Conservation (phyloP, 1,139 yeast genomes). For the Arxiozyma telluris region DNA sequence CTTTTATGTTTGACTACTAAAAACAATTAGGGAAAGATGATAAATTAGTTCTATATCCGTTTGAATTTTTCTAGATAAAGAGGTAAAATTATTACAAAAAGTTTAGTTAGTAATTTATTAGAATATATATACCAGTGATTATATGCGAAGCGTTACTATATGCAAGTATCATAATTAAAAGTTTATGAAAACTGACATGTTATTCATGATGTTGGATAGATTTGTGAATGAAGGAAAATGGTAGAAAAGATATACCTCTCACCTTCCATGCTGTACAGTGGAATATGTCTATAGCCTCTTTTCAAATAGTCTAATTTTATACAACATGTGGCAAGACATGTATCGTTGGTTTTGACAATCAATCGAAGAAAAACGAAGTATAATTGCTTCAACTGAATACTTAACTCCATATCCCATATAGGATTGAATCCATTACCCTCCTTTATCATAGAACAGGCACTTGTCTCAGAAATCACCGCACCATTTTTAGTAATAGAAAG, state of each 20-base stretch:
- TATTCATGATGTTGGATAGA: background rate
- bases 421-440: conserved; percentile 76
- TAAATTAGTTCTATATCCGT: too few species aligned
- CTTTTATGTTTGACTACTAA: too few species aligned
- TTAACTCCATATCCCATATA: conserved; percentile 54
- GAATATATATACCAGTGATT: background rate
- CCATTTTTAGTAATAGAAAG: conserved; percentile 30
- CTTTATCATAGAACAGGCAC: conserved; percentile 22
- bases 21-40: background rate
- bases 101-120: too few species aligned
- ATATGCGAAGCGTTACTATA: background rate
- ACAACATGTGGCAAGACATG: conserved; percentile 50
- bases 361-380: conserved; percentile 47
- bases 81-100: too few species aligned
- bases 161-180: background rate
- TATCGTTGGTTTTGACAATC: conserved; percentile 37
- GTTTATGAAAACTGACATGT: background rate
- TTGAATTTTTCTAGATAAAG: background rate
- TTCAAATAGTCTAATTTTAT: conserved; percentile 49
- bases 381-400: conserved; percentile 37
- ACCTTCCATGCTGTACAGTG: conserved; percentile 66
- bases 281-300: conserved; percentile 73
- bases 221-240: conserved; percentile 41
- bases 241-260: conserved; percentile 77
- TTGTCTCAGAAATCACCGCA: conserved; percentile 6